These are phyloP conservation scores for Linnemannia hyalina DNA, from an alignment of 192 early-diverging fungal species.

Conservation along the genomic window DNA sequence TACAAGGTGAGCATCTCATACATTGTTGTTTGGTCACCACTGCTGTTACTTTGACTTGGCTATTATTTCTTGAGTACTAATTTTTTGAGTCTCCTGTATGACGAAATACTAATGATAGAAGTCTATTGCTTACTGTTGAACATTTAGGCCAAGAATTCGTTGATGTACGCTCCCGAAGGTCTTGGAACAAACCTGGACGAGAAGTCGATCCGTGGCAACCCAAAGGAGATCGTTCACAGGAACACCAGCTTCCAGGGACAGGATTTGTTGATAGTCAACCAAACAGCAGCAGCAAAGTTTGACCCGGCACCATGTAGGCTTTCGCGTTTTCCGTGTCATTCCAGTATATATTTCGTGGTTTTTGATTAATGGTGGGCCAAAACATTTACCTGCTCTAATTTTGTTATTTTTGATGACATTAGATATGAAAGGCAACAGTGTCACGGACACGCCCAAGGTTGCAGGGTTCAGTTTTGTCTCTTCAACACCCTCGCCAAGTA, in stretches of 20 bases:
- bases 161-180: slow-evolving; percentile 83
- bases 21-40: neutral
- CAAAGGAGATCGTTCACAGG: slow-evolving; percentile 72
- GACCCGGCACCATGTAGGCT: slow-evolving; percentile 35
- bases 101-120: neutral
- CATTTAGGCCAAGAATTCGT: slow-evolving; percentile 68
- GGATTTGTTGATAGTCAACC: slow-evolving; percentile 42
- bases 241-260: slow-evolving; percentile 71
- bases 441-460: slow-evolving; percentile 69
- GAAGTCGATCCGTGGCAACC: slow-evolving; percentile 56
- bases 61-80: neutral
- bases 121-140: neutral
- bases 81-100: neutral
- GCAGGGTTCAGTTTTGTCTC: slow-evolving; percentile 75
- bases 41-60: neutral
- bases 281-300: slow-evolving; percentile 35
- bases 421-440: slow-evolving; percentile 62
- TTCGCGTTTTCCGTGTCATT: neutral
- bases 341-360: neutral
- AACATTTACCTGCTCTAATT: neutral
- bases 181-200: slow-evolving; percentile 54
- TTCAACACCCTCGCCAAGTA: slow-evolving; percentile 74
- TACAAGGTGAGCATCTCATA: slow-evolving; percentile 60
- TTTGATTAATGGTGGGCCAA: neutral
- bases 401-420: slow-evolving; percentile 35